Percentiles rank a stretch among this genome's conserved stretches.
Evolutionary conservation across 441 rosid species (phyloP).

Genomic region (Gossypium gossypioides): DNA sequence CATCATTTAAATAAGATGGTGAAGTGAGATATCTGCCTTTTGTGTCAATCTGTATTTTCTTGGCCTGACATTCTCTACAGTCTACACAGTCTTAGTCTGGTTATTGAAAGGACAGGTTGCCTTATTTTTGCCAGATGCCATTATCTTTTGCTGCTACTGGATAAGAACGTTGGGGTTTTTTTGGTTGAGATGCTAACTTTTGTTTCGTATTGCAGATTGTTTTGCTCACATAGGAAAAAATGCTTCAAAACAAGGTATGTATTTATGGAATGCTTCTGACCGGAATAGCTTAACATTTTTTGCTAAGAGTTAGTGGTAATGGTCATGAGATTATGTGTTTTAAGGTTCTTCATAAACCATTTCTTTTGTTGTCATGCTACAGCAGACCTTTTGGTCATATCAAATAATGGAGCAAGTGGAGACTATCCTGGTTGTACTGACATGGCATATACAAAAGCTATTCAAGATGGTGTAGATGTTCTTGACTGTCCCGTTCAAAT

Average conservation of each 20-base stretch:
- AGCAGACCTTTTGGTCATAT: constrained; percentile 33
- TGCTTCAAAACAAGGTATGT: constrained; percentile 48
- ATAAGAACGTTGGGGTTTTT: not conserved
- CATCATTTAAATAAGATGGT: constrained; percentile 4
- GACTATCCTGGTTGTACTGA: constrained; percentile 45
- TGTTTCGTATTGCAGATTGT: constrained; percentile 51
- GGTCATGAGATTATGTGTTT: not conserved
- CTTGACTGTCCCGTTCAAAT: constrained; percentile 51
- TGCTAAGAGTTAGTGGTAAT: not conserved
- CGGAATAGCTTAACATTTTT: not conserved
- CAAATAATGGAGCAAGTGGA: constrained; percentile 46
- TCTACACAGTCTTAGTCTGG: not conserved
- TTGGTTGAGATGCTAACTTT: constrained; percentile 18
- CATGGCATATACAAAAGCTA: constrained; percentile 39
- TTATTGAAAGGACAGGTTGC: not conserved
- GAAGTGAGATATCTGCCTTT: not conserved
- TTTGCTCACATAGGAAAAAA: constrained; percentile 50
- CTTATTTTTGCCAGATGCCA: constrained; percentile 1
- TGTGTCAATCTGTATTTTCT: not conserved
- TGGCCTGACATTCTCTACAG: not conserved
- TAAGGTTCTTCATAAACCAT: constrained; percentile 10
- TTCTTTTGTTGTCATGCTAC: constrained; percentile 11
- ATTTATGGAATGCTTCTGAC: not conserved
- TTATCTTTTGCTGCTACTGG: not conserved
- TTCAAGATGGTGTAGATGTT: constrained; percentile 33